A percentile compares a stretch with the other conserved stretches of the same genome.
phyloP scores from a whole-genome alignment of 1,139 yeast species.

The Suhomyces taliae region DNA sequence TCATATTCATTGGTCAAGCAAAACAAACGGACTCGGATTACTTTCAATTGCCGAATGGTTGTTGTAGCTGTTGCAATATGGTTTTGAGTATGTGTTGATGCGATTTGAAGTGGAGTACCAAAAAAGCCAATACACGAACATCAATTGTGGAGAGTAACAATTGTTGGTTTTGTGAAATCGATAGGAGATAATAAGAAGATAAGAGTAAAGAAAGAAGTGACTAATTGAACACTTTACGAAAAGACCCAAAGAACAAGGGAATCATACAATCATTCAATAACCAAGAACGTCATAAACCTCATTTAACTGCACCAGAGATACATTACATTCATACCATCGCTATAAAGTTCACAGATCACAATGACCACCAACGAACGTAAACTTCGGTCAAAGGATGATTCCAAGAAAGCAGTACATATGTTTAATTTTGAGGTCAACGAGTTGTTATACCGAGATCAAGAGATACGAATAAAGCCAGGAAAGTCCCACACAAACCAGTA shows the following conservation, averaged over 20 bases:
- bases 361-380: conserved; percentile 13
- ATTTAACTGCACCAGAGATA: neutral
- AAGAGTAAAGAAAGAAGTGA: no score
- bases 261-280: neutral
- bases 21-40: no score
- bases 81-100: neutral
- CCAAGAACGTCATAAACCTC: no score
- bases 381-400: conserved; percentile 23
- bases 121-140: conserved; percentile 1
- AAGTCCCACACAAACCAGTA: conserved; percentile 12
- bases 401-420: conserved; percentile 13
- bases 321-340: no score
- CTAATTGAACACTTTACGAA: no score
- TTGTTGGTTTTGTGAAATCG: neutral
- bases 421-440: conserved; percentile 37
- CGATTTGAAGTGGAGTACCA: neutral
- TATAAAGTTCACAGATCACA: neutral
- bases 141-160: neutral
- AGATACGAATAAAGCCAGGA: conserved; percentile 16
- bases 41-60: no score
- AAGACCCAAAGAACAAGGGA: neutral
- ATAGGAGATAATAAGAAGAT: neutral
- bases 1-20: neutral
- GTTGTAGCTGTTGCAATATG: no score
- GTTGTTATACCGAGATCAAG: conserved; percentile 24